Evolutionary conservation across 192 early-diverging fungal genomes (phyloP), one percentile per base, ranked within the genome.

Genomic region (Endogone sp.): DNA sequence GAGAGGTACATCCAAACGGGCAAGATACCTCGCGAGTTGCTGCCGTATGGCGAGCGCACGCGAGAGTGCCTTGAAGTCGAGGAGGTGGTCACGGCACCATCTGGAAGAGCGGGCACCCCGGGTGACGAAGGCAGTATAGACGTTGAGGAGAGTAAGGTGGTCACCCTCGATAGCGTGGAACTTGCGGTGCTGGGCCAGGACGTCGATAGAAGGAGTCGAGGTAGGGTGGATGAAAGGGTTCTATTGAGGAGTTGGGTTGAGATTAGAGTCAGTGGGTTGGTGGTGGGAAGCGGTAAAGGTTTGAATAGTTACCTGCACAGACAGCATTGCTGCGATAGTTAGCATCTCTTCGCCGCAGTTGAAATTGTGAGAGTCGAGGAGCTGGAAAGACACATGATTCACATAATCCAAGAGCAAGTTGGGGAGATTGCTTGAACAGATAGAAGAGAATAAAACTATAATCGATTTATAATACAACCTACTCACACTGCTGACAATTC

Each of bases 1-100:
- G 22, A 73, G n/a, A 0, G 65, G 37, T 0, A 81, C 31, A 25
- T 74, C 72, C 20, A 74, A 75, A 32, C 75, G 74, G 2, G 74
- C 65, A 0, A 92, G 58, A 68, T 93, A 91, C 56, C 86, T 86
- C n/a, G 91, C 85, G 66, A 99, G 80, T 69, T 99, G 96, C 59
- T 93, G 87, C 49, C 96, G 91, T 29, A 99, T 89, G 22, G 94
- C 89, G 24, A 88, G 82, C 3, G 93, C 95, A 8, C 91, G 82
- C 28, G 92, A 92, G 78, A 99, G 66, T 2, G 88, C 81, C 67
- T 89, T 89, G 75, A 90, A 88, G 70, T 91, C 90, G 16, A 92
- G 74, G 63, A 81, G 83, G 28, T 88, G 84, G 29, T 96, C 91
- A 69, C 90, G 88, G 77, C 98, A 99, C 96, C 96, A 99, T 55